Evolutionary conservation across 371 early-diverging fungal genomes (phyloP), one percentile per base, ranked within the genome.

Genomic region (Fennellomyces sp.): DNA sequence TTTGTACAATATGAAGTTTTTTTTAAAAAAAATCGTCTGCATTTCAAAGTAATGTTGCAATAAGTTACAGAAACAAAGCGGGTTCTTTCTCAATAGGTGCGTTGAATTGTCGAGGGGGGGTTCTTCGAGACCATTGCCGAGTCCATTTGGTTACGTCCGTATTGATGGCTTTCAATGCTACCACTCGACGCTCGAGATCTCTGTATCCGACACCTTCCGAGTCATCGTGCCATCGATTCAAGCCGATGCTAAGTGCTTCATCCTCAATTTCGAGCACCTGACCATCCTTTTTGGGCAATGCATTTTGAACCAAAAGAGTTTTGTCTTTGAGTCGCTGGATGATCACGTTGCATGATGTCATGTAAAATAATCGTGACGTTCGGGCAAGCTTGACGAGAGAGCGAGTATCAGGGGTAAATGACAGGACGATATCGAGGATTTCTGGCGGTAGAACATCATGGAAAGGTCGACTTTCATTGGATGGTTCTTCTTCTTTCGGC

Each of bases 401-500:
- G 6, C 36, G 21, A 19, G 64, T 63, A 36, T 65, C 64, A 10
- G 62, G 26, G 1, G 53, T 30, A 54, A 56, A 64, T 13, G 65
- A 72, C 26, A 78, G 33, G 13, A 74, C 63, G 6, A 48, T n/a
- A 26, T 68, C 66, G 8, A 72, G 49, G 31, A 78, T 29, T 51
- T 78, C 78, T 5, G 63, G 29, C 8, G 78, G 78, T 30, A 74
- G 45, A 38, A 55, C 13, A 11, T 60, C 28, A 39, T 51, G 48
- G 15, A 51, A 29, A 21, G 38, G n/a, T 42, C 52, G 38, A 17
- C 53, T 30, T n/a, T 56, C 23, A 27, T 53, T 12, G 23, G 49
- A 12, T 17, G 48, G 19, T 5, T 26, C 23, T 45, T 45, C 21
- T 15, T 19, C 10, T 21, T 45, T 5, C 21, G 45, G 15, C 25